phyloP scores from a whole-genome alignment of 164 flowering plant genomes.

The Magnolia sinica region DNA sequence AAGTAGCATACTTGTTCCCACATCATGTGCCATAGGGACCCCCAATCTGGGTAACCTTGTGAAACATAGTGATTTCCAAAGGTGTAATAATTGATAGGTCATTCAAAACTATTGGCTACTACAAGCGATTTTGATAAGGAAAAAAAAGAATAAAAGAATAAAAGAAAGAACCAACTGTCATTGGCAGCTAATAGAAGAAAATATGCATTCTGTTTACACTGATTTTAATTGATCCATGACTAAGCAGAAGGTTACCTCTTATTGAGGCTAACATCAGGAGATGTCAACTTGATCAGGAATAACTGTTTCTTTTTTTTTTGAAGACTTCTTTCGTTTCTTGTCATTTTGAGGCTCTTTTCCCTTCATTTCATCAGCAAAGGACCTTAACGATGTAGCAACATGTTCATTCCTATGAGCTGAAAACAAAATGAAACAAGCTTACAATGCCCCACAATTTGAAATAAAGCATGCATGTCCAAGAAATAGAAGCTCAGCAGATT shows the following conservation, averaged over 20 bases:
- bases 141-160: background rate
- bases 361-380: slow-evolving; percentile 58
- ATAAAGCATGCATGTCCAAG: background rate
- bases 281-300: slow-evolving; percentile 31
- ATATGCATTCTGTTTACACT: background rate
- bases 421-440: slow-evolving; percentile 18
- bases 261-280: slow-evolving; percentile 18
- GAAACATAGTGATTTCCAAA: too few relatives aligned
- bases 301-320: slow-evolving; percentile 51
- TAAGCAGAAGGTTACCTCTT: background rate
- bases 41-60: too few relatives aligned
- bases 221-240: background rate
- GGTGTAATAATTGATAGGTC: too few relatives aligned
- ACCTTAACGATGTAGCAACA: slow-evolving; percentile 53
- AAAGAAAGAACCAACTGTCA: background rate
- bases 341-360: slow-evolving; percentile 72
- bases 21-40: too few relatives aligned
- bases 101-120: too few relatives aligned
- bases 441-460: background rate
- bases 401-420: slow-evolving; percentile 91
- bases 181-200: background rate
- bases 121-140: too few relatives aligned
- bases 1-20: too few relatives aligned
- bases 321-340: slow-evolving; percentile 71
- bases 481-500: background rate